Evolutionary conservation across 768 basidiomycete species (phyloP), one percentile per base, ranked within the genome.

Genomic region (Suillus bovinus): DNA sequence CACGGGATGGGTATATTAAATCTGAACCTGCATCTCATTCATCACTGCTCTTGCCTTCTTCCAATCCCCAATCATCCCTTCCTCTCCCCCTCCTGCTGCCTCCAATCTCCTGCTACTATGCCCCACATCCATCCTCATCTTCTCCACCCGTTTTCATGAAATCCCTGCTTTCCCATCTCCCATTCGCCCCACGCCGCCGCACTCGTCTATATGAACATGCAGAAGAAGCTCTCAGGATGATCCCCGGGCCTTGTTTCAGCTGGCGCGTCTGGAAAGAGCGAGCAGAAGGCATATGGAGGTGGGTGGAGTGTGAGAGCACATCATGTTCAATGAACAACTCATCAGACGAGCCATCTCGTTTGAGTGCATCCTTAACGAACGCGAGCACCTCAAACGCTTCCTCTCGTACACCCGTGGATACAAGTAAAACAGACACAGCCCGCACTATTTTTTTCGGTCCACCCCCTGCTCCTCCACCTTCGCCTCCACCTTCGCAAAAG

Each of bases 191-290:
- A 2, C 69, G 73, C 17, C 69, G 69, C 47, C 77, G 82, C 22
- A 73, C 77, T 14, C 76, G 72, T 27, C 73, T 81, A 3, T 71
- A 78, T 9, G 72, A 74, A 31, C 74, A 76, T 2, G 71, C 83
- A 24, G 75, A 76, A 42, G 78, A 80, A 56, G 76, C 77, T 1
- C 76, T 83, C 72, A 75, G 73, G 62, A 78, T 82, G 68, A 81
- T 80, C 47, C 83, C 83, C 17, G 52, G 59, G 1, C 54, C 54
- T 3, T 84, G 76, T 49, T 79, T 84, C 70, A 83, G 82, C 68
- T 75, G 81, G 46, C 79, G 76, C 22, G 77, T 82, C 52, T 84
- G 83, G 63, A 76, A 76, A 58, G 69, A 76, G 49, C 81, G 82
- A 22, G 69, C 80, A 38, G 78, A 81, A 49, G 74, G 71, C 14